A percentile compares a stretch with the other conserved stretches of the same genome.
These are phyloP conservation scores for Punctularia strigosozonata DNA, from an alignment of 768 basidiomycete species.

Conservation along the genomic window DNA sequence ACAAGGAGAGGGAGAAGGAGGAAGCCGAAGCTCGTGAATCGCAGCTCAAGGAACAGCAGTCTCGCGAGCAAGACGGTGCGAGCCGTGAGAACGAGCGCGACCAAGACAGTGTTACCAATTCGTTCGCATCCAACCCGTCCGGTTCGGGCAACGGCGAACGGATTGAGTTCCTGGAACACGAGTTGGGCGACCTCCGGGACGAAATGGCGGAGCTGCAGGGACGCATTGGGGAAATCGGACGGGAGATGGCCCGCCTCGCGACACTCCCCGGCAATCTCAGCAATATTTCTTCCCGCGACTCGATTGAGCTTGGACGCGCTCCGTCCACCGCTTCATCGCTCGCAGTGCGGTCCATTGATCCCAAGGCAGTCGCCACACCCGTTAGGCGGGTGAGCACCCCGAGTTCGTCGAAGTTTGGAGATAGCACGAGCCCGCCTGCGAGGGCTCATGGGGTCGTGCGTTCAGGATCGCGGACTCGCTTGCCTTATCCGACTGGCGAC, in stretches of 20 bases:
- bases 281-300: slow-evolving; percentile 35
- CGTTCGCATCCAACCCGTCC: too few relatives aligned
- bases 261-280: slow-evolving; percentile 42
- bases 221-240: slow-evolving; percentile 60
- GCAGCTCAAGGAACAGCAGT: not conserved
- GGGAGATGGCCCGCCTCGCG: slow-evolving; percentile 68
- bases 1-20: slow-evolving; percentile 65
- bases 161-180: too few relatives aligned
- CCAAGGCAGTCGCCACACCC: slow-evolving; percentile 16
- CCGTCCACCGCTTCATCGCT: slow-evolving; percentile 39
- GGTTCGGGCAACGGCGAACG: not conserved
- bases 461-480: slow-evolving; percentile 47
- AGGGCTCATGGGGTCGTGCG: too few relatives aligned
- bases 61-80: not conserved
- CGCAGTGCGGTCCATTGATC: slow-evolving; percentile 27
- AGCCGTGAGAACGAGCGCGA: too few relatives aligned
- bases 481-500: slow-evolving; percentile 79
- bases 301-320: slow-evolving; percentile 30
- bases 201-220: slow-evolving; percentile 66
- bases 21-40: slow-evolving; percentile 3
- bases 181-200: slow-evolving; percentile 47
- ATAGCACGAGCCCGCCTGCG: slow-evolving; percentile 24
- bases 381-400: slow-evolving; percentile 44
- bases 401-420: slow-evolving; percentile 42
- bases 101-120: too few relatives aligned